Percentiles rank a stretch among this genome's conserved stretches.
These are phyloP conservation scores for Lecanoromycetidae sp. DNA, from an alignment of 2,329 filamentous ascomycete genomes.

Conservation along the genomic window DNA sequence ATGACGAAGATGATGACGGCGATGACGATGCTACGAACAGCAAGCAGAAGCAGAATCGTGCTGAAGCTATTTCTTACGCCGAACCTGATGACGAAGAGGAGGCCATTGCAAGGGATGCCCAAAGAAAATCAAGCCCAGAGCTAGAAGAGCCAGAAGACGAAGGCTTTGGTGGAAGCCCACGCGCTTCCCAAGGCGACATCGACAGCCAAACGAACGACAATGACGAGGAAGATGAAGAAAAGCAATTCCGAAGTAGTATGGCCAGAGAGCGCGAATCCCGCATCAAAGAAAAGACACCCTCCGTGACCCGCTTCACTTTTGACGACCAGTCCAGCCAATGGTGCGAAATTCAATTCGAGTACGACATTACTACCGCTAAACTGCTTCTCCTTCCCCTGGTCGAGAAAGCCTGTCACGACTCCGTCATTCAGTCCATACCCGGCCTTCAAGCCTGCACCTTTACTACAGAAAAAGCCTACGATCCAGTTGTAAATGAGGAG, in stretches of 20 bases:
- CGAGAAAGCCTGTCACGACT: conserved; percentile 63
- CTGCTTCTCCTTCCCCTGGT: conserved; percentile 86
- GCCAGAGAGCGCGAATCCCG: conserved; percentile 16
- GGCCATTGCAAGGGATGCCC: conserved; percentile 53
- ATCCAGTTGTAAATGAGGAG: conserved; percentile 38
- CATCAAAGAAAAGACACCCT: conserved; percentile 36
- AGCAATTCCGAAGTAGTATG: conserved; percentile 14
- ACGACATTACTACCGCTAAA: conserved; percentile 69
- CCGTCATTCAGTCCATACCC: conserved; percentile 76
- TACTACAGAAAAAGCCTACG: conserved; percentile 46
- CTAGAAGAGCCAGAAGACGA: conserved; percentile 35
- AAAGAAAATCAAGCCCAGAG: conserved; percentile 45
- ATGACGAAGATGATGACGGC: conserved; percentile 49
- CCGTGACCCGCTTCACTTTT: conserved; percentile 67
- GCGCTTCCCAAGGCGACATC: conserved; percentile 27
- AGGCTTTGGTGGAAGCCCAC: conserved; percentile 36
- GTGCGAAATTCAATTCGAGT: conserved; percentile 74
- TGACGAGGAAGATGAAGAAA: conserved; percentile 33
- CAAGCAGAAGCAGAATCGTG: conserved; percentile 63
- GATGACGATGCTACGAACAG: conserved; percentile 62
- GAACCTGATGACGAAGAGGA: conserved; percentile 86
- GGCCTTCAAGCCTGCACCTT: conserved; percentile 62
- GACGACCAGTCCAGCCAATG: conserved; percentile 58
- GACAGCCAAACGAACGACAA: conserved; percentile 38
- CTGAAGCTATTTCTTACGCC: conserved; percentile 77